Conservation (phyloP, 2,329 filamentous ascomycete genomes). For the Lanzia echinophila region DNA sequence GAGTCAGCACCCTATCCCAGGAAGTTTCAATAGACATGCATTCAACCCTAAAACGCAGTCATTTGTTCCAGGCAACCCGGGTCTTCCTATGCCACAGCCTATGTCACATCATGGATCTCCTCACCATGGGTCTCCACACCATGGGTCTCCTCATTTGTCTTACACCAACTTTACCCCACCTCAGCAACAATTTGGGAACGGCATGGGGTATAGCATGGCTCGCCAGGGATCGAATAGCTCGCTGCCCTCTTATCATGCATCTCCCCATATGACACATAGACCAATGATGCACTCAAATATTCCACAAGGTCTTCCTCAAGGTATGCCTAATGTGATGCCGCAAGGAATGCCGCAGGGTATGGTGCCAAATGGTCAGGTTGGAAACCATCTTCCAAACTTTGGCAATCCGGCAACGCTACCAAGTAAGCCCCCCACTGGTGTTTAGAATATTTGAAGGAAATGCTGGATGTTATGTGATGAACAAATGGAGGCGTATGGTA, state of each 20-base stretch:
- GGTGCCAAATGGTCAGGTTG: slow-evolving; percentile 26
- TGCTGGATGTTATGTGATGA: slow-evolving; percentile 22
- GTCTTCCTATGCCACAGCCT: slow-evolving; percentile 40
- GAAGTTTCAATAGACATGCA: slow-evolving; percentile 74
- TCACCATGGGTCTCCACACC: slow-evolving; percentile 29
- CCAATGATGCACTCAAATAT: slow-evolving; percentile 31
- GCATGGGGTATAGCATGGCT: slow-evolving; percentile 31
- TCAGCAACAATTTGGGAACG: slow-evolving; percentile 28
- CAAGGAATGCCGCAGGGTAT: slow-evolving; percentile 23
- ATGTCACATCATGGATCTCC: slow-evolving; percentile 29
- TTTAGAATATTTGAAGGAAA: slow-evolving; percentile 20
- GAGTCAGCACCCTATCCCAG: slow-evolving; percentile 75
- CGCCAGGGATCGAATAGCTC: slow-evolving; percentile 32
- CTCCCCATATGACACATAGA: slow-evolving; percentile 31
- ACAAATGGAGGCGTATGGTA: slow-evolving; percentile 30
- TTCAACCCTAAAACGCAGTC: slow-evolving; percentile 95
- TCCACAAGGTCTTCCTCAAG: slow-evolving; percentile 23
- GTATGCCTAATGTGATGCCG: slow-evolving; percentile 20
- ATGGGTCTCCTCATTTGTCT: slow-evolving; percentile 37
- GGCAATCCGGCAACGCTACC: slow-evolving; percentile 47
- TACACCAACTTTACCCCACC: slow-evolving; percentile 34
- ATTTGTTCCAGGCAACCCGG: slow-evolving; percentile 65
- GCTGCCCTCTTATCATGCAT: slow-evolving; percentile 31
- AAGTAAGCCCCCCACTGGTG: slow-evolving; percentile 44
- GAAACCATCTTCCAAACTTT: slow-evolving; percentile 49